phyloP scores from a whole-genome alignment of 441 rosid genomes.

The Adansonia rubrostipa region DNA sequence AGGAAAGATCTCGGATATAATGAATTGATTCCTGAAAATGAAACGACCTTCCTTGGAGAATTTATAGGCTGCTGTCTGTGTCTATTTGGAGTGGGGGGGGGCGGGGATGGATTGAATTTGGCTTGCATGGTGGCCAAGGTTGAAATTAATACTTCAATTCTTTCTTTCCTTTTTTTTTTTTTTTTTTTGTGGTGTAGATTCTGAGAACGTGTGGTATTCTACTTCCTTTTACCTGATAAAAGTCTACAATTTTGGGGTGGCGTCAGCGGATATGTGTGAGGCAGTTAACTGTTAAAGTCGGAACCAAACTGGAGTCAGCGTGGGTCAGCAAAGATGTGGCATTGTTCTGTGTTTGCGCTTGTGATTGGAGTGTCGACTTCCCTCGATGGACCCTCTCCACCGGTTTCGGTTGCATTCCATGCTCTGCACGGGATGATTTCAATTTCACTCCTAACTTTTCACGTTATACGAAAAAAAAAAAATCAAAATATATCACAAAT shows the following conservation, averaged over 20 bases:
- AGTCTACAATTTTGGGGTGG: background rate
- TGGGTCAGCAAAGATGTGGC: slow-evolving; percentile 1
- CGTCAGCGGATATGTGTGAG: background rate
- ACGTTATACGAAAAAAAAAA: too few species aligned
- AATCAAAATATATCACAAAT: too few species aligned
- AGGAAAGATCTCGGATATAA: background rate
- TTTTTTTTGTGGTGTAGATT: background rate
- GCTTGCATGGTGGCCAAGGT: slow-evolving; percentile 14
- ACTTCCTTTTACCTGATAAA: background rate
- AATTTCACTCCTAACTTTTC: too few species aligned
- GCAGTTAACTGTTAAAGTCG: too few species aligned
- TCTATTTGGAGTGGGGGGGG: too few species aligned
- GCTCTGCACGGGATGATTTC: too few species aligned
- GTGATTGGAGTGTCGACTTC: background rate
- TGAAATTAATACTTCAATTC: too few species aligned
- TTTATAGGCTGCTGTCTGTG: slow-evolving; percentile 21
- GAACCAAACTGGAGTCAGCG: background rate
- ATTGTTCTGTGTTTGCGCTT: background rate
- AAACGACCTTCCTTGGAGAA: background rate
- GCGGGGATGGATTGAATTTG: background rate
- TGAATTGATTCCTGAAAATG: background rate
- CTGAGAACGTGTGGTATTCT: background rate
- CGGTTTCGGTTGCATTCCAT: background rate
- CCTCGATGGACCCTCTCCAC: background rate
- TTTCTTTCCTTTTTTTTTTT: background rate